Evolutionary conservation across 2,329 filamentous ascomycete species (phyloP), one percentile per base, ranked within the genome.

Genomic region (Madurella mycetomatis): DNA sequence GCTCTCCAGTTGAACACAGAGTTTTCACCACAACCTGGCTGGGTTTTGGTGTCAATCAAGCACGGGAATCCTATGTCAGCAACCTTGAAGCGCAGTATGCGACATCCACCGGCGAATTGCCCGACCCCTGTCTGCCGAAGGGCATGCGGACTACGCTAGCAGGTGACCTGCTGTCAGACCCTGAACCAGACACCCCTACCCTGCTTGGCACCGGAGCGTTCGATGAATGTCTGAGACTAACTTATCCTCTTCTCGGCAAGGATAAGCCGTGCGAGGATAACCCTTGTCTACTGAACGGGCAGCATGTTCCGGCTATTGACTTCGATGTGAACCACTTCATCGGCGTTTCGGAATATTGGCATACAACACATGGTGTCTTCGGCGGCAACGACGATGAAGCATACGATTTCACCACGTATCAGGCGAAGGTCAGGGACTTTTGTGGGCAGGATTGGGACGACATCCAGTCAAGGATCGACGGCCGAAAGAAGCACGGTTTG

Each of bases 321-420:
- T 99, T 97, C 66, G 87, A 94, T 58, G 86, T 97, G 37, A 99
- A 99, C 65, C 95, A 96, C 69, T 99, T 99, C 65, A 86, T 99
- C 30, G 94, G 94, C 11, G 92, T 99, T 3, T 97, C 92, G 1
- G 94, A 99, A 68, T 99, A 95, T 72, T 99, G 94, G 92, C 94
- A 99, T 70, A 95, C 92, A 0, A 99, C 94, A 0, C 94, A 99
- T 64, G 91, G 94, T 51, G 86, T 97, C 1, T 97, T 99, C 64
- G 84, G 84, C 4, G 84, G 89, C 60, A 80, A 82, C 57, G 86
- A 88, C 61, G 88, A 91, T 62, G 86, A 89, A 61, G 84, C 88
- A 0, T 99, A 97, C 69, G 91, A 97, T 65, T 89, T 96, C 62
- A 82, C 86, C 57, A 91, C 88, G 0, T 99, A 97, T 64, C 92